These are phyloP conservation scores for Populus simonii DNA, from an alignment of 345 rosid species.

Conservation along the genomic window DNA sequence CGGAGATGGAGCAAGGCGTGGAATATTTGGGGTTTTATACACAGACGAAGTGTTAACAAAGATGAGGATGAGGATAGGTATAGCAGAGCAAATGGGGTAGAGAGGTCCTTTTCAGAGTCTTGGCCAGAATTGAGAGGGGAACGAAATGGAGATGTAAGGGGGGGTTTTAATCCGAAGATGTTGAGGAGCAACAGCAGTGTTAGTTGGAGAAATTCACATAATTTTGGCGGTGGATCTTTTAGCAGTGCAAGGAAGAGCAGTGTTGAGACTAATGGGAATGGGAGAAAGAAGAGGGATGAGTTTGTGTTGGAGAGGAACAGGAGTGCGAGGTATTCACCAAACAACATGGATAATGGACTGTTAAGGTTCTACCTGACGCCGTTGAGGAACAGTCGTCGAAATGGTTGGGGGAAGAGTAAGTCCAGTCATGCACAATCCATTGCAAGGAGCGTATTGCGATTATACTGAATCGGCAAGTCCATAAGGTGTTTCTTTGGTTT, in stretches of 20 bases:
- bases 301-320: slow-evolving; percentile 68
- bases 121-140: slow-evolving; percentile 82
- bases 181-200: slow-evolving; percentile 91
- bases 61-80: slow-evolving; percentile 73
- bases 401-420: slow-evolving; percentile 51
- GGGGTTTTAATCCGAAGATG: slow-evolving; percentile 67
- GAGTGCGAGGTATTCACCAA: slow-evolving; percentile 86
- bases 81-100: slow-evolving; percentile 57
- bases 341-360: slow-evolving; percentile 66
- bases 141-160: slow-evolving; percentile 51
- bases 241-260: slow-evolving; percentile 51
- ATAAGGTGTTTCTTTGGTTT: slow-evolving; percentile 38
- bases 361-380: slow-evolving; percentile 80
- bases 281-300: slow-evolving; percentile 64
- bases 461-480: slow-evolving; percentile 53
- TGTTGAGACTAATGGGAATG: slow-evolving; percentile 52
- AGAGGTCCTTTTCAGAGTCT: slow-evolving; percentile 75
- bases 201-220: slow-evolving; percentile 75
- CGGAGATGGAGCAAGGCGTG: slow-evolving; percentile 79
- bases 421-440: slow-evolving; percentile 62
- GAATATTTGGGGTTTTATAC: slow-evolving; percentile 81
- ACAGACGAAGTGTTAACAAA: slow-evolving; percentile 59
- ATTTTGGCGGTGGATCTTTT: slow-evolving; percentile 41
- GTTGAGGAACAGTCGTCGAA: slow-evolving; percentile 62
- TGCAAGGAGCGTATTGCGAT: slow-evolving; percentile 65